Evolutionary conservation across 306 rosid species (phyloP).

Genomic region (Castanospermum australe): DNA sequence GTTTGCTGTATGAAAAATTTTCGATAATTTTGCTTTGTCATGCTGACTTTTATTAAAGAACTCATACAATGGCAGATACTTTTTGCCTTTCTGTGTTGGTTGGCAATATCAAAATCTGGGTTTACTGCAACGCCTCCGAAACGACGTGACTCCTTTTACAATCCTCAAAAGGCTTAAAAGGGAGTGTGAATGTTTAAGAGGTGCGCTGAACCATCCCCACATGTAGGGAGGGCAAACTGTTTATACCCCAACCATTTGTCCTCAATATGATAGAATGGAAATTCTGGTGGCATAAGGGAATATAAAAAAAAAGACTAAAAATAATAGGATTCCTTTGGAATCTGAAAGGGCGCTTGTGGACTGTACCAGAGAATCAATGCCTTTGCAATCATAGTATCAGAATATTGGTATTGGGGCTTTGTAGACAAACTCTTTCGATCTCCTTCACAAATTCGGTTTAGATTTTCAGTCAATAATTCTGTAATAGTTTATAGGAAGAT

Average conservation of each 20-base stretch:
- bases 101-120: neutral
- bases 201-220: neutral
- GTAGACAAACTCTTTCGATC: neutral
- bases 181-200: neutral
- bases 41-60: neutral
- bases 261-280: neutral
- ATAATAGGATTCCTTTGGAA: neutral
- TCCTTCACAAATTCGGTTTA: neutral
- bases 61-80: neutral
- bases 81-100: neutral
- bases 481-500: neutral
- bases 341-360: neutral
- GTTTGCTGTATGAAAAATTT: neutral
- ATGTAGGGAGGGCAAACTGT: neutral
- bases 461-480: neutral
- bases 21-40: neutral
- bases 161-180: slow-evolving; percentile 11
- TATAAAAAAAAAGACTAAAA: neutral
- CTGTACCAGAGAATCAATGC: neutral
- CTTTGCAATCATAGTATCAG: neutral
- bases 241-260: neutral
- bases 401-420: neutral
- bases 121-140: neutral
- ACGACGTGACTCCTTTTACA: neutral
- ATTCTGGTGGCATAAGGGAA: neutral